Base-by-base conservation (phyloP, 345 rosid genomes). In the Clausena lansium region DNA sequence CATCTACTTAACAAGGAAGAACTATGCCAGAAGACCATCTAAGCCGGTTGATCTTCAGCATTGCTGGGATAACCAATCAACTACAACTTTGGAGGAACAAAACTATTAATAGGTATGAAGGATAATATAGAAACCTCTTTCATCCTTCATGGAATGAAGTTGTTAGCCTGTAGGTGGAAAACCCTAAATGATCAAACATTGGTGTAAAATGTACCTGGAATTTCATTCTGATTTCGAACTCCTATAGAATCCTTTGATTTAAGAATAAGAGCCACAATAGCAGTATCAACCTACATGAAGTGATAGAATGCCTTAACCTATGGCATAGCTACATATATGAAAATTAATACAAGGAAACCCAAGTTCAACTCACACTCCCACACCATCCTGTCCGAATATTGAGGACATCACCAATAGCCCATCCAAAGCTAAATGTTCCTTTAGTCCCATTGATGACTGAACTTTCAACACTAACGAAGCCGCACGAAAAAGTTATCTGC, bases 251-350 rank as follows among this genome's bases (percentile, higher is more conserved):
- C 81, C 83, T 81, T 85, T 82, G 94, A 82, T 77, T 79, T 87
- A 73, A 87, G 77, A 45, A 36, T 68, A 74, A 90, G 81, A 72
- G 74, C 81, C 58, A 89, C 65, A n/a, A 80, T n/a, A 67, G 93
- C 97, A 77, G 94, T 85, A 80, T 86, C 88, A 83, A 92, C 87
- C 97, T 90, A 76, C 74, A 85, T 71, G 55, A 47, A 81, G 71
- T 19, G 30, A 50, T 15, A 36, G 15, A 70, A 38, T 72, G 45
- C 28, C 67, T 77, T 28, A 81, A 67, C 33, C 22, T n/a, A 67
- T 67, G 38, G 28, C 47, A 79, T 77, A 60, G 73, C 27, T 27
- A 61, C 22, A 38, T 45, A 22, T 2, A 54, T 69, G 76, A 36
- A 28, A 24, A 73, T 70, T 58, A 13, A 57, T 55, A 59, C 33